A percentile compares a stretch with the other conserved stretches of the same genome.
Evolutionary conservation across 1,284 basidiomycete species (phyloP).

Genomic region (Tilletiaria anomala): DNA sequence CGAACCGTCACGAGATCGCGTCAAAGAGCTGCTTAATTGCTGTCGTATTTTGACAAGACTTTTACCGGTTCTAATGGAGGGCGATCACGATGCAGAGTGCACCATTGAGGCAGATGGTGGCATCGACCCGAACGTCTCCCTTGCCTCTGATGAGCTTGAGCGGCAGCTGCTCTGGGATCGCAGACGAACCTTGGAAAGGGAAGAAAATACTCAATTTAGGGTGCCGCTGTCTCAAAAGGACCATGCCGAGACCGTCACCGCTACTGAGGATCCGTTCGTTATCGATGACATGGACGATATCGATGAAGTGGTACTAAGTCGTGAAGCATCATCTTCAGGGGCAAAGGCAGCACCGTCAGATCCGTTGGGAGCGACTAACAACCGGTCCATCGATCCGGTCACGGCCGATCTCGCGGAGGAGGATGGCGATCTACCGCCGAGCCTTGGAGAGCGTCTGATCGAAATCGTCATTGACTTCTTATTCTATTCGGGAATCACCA

Average conservation of each 20-base stretch:
- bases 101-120: too few species aligned
- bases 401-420: neutral
- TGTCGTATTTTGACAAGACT: slow-evolving; percentile 26
- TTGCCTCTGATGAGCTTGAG: too few species aligned
- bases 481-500: slow-evolving; percentile 34
- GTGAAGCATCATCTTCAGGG: neutral
- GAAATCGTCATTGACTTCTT: slow-evolving; percentile 23
- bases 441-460: slow-evolving; percentile 17
- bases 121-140: too few species aligned
- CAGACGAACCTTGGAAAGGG: too few species aligned
- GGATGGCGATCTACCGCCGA: too few species aligned
- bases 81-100: too few species aligned
- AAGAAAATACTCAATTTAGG: too few species aligned
- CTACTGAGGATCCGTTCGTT: slow-evolving; percentile 22
- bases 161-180: too few species aligned
- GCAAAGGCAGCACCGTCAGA: slow-evolving; percentile 6
- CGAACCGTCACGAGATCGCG: slow-evolving; percentile 23
- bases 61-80: slow-evolving; percentile 20
- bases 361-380: slow-evolving; percentile 6
- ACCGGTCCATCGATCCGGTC: neutral
- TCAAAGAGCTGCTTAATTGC: slow-evolving; percentile 30
- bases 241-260: too few species aligned
- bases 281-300: slow-evolving; percentile 26
- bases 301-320: slow-evolving; percentile 3
- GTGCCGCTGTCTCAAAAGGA: too few species aligned